Evolutionary conservation across 176 grass and related monocot genomes (phyloP).

Genomic region (Melocanna baccifera): DNA sequence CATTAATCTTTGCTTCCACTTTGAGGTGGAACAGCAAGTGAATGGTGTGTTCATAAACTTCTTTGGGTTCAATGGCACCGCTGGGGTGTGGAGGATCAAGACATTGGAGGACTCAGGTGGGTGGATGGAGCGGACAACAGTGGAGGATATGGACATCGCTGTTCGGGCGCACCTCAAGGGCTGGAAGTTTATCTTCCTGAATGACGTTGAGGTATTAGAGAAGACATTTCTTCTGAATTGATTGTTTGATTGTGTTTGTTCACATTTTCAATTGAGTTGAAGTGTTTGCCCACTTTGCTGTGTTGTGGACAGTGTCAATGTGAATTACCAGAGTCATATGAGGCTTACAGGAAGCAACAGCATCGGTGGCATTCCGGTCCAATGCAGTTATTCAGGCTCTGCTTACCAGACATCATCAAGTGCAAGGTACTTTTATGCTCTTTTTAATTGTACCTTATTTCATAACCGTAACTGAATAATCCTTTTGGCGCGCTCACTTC

Average conservation of each 20-base stretch:
- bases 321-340: slow-evolving; percentile 96
- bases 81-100: slow-evolving; percentile 93
- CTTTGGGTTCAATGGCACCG: slow-evolving; percentile 96
- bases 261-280: neutral
- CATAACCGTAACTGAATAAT: neutral
- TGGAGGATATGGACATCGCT: slow-evolving; percentile 99
- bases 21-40: slow-evolving; percentile 98
- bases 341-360: slow-evolving; percentile 99
- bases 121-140: slow-evolving; percentile 95
- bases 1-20: slow-evolving; percentile 98
- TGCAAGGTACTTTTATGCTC: slow-evolving; percentile 59
- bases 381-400: slow-evolving; percentile 97
- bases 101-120: slow-evolving; percentile 86
- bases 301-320: slow-evolving; percentile 73
- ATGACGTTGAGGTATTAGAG: slow-evolving; percentile 79
- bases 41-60: slow-evolving; percentile 89
- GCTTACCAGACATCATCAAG: slow-evolving; percentile 82
- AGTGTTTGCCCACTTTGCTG: neutral
- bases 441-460: neutral
- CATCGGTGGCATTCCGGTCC: slow-evolving; percentile 98
- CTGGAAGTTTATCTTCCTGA: slow-evolving; percentile 94
- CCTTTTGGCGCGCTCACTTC: too few relatives aligned
- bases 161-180: slow-evolving; percentile 87
- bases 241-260: neutral
- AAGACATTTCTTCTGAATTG: neutral